A percentile compares a stretch with the other conserved stretches of the same genome.
phyloP scores from a whole-genome alignment of 2,329 filamentous ascomycete genomes.

The Gaeumannomyces tritici region DNA sequence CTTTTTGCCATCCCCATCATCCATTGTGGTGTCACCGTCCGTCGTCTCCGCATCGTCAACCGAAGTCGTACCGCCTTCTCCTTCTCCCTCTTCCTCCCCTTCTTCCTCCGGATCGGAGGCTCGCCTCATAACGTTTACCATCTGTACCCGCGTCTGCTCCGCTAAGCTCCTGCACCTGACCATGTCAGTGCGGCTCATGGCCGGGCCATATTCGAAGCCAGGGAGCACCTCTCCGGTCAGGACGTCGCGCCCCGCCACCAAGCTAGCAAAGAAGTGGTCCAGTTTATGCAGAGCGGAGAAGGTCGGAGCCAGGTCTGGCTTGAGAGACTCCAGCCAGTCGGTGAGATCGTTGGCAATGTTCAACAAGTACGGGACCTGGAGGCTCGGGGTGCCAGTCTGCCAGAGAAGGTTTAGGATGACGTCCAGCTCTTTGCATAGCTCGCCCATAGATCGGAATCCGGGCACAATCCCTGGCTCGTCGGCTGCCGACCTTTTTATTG shows the following conservation, averaged over 20 bases:
- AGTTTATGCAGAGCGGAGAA: constrained; percentile 68
- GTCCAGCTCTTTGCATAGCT: constrained; percentile 67
- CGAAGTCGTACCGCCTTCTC: constrained; percentile 26
- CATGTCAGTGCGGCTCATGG: constrained; percentile 71
- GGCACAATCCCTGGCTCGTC: constrained; percentile 35
- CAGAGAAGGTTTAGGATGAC: constrained; percentile 71
- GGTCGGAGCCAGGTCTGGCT: constrained; percentile 54
- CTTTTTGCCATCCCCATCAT: constrained; percentile 16
- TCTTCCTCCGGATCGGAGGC: constrained; percentile 35
- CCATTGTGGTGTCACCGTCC: constrained; percentile 20
- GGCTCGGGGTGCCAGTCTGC: constrained; percentile 71
- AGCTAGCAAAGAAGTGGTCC: constrained; percentile 71
- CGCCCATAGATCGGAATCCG: constrained; percentile 52
- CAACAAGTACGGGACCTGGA: constrained; percentile 79
- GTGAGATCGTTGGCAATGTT: constrained; percentile 65
- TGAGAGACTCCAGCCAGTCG: constrained; percentile 64
- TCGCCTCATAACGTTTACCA: constrained; percentile 58
- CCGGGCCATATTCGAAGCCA: constrained; percentile 54
- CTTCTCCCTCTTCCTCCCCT: constrained; percentile 28
- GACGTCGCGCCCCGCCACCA: constrained; percentile 59
- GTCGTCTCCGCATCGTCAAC: constrained; percentile 10
- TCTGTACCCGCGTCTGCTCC: constrained; percentile 61
- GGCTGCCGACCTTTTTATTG: constrained; percentile 46
- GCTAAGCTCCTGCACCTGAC: constrained; percentile 77
- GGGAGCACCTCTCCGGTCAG: constrained; percentile 56